Evolutionary conservation across 345 rosid species (phyloP), one percentile per base, ranked within the genome.

Genomic region (Eucalyptus rudis): DNA sequence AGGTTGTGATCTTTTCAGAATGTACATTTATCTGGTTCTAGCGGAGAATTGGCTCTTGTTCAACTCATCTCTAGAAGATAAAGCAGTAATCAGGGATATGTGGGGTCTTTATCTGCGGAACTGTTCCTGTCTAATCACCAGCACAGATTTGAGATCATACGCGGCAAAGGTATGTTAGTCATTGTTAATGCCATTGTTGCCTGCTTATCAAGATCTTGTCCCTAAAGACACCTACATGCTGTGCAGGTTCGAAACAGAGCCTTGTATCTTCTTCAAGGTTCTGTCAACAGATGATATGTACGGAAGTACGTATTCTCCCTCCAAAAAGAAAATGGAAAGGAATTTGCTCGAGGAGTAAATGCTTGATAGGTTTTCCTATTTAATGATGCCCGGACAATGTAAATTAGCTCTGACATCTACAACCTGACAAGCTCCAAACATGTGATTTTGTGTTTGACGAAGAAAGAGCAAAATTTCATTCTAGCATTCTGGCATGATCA

Each of bases 31-130:
- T 86, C 86, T 97, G 92, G 95, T 93, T 91, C 90, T 96, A 91
- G 89, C 93, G 0, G 96, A 95, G 91, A 93, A 96, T 85, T 97
- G 98, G 99, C 97, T 97, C 91, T 91, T 93, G 86, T 92, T 92
- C 5, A 90, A 90, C 88, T 89, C 89, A 17, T 45, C 90, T 88
- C 49, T 93, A 13, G 92, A 95, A 50, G 94, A 92, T 76, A 93
- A 92, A 87, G 96, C 95, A 2, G 91, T 94, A 15, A 89, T 96
- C n/a, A 86, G 49, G 52, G 95, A 94, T 66, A 97, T 94, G 96
- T 95, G 96, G 98, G 94, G 91, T 76, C 95, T 94, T 87, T 92
- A 88, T 89, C 96, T 97, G 25, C 95, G 97, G 58, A 93, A 92
- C 89, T 96, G 97, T 92, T 94, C 97, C 80, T 94, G 95, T 91